A percentile compares a stretch with the other conserved stretches of the same genome.
Evolutionary conservation across 2,329 filamentous ascomycete species (phyloP).

Genomic region (Stagonosporopsis tanaceti): DNA sequence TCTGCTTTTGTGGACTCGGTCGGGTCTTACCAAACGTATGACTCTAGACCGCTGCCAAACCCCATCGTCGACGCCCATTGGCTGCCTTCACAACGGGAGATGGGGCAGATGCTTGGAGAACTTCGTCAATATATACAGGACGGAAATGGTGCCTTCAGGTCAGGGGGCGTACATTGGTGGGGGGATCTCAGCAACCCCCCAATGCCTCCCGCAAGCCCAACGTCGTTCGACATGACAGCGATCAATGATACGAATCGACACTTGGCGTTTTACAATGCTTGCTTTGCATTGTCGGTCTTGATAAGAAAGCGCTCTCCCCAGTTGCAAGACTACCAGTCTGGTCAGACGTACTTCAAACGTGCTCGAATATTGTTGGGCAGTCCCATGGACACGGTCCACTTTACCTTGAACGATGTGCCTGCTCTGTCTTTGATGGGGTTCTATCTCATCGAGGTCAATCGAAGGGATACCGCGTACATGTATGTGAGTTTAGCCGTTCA

Average conservation of each 20-base stretch:
- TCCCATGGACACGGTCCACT: constrained; percentile 36
- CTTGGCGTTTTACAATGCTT: constrained; percentile 38
- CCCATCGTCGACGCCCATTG: constrained; percentile 36
- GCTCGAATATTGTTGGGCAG: constrained; percentile 37
- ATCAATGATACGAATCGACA: constrained; percentile 28
- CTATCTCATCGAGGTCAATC: constrained; percentile 41
- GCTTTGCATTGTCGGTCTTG: constrained; percentile 34
- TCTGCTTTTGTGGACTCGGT: constrained; percentile 32
- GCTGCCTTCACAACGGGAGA: constrained; percentile 32
- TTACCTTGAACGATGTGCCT: constrained; percentile 34
- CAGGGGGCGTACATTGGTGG: constrained; percentile 39
- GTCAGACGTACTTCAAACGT: constrained; percentile 37
- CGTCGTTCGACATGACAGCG: constrained; percentile 26
- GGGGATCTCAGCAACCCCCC: constrained; percentile 32
- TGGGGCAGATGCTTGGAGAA: constrained; percentile 32
- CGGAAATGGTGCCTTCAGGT: constrained; percentile 31
- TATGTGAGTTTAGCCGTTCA: constrained; percentile 38
- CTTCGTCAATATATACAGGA: constrained; percentile 36
- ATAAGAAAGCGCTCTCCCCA: constrained; percentile 24
- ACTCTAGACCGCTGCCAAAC: constrained; percentile 37
- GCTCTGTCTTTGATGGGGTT: constrained; percentile 38
- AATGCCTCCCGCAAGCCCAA: constrained; percentile 17
- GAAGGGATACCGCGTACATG: constrained; percentile 38
- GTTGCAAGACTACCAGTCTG: constrained; percentile 27
- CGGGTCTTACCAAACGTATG: constrained; percentile 39